phyloP scores from a whole-genome alignment of 2,329 filamentous ascomycete species.

The Fusarium sp. region DNA sequence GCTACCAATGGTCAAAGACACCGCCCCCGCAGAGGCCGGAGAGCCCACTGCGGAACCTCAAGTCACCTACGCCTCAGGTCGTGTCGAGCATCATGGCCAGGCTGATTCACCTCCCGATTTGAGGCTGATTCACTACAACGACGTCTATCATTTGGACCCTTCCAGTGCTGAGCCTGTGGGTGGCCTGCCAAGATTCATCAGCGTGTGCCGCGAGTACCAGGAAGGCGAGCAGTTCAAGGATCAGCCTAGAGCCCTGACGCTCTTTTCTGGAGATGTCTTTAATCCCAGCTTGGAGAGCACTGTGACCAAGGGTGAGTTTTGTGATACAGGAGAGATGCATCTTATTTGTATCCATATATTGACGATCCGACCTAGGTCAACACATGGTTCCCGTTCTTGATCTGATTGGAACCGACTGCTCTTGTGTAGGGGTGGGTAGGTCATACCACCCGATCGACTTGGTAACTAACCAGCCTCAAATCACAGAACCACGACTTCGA shows the following conservation, averaged over 20 bases:
- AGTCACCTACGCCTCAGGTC: slow-evolving; percentile 40
- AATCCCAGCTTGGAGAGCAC: slow-evolving; percentile 90
- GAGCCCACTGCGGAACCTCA: slow-evolving; percentile 42
- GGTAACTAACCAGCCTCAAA: slow-evolving; percentile 7
- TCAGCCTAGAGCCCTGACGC: slow-evolving; percentile 74
- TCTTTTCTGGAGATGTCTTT: slow-evolving; percentile 93
- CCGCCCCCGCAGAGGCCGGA: slow-evolving; percentile 11
- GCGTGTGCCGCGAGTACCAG: slow-evolving; percentile 79
- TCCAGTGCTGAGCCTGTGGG: slow-evolving; percentile 83
- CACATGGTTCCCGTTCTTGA: slow-evolving; percentile 93
- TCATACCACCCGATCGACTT: slow-evolving; percentile 22
- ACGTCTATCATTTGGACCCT: slow-evolving; percentile 88
- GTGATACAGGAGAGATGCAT: background rate
- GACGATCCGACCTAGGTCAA: slow-evolving; percentile 56
- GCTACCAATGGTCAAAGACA: slow-evolving; percentile 33
- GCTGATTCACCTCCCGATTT: slow-evolving; percentile 66
- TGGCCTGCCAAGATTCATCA: slow-evolving; percentile 83
- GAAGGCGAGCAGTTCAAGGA: slow-evolving; percentile 66
- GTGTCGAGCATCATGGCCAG: slow-evolving; percentile 28
- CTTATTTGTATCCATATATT: background rate
- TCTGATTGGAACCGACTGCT: slow-evolving; percentile 76
- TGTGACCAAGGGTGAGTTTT: slow-evolving; percentile 77
- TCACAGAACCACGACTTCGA: slow-evolving; percentile 87
- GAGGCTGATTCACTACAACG: slow-evolving; percentile 89
- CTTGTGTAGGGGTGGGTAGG: slow-evolving; percentile 79